Evolutionary conservation across 1,139 yeast species (phyloP).

Genomic region (Suhomyces ambrosiae): DNA sequence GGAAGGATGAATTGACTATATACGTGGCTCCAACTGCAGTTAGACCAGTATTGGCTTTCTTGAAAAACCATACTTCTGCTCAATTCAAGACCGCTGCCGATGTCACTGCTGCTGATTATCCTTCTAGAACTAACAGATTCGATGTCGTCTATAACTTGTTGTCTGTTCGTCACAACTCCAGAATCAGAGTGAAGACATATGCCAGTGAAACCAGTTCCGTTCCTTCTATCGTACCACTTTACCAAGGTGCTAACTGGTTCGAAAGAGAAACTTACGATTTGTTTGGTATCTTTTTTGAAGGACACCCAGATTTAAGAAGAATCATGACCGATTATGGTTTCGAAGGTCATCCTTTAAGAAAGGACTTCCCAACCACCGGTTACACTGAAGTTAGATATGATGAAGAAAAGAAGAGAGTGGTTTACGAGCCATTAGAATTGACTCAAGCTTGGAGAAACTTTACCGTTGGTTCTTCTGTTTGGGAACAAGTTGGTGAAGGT

Average conservation of each 20-base stretch:
- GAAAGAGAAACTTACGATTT: slow-evolving; percentile 88
- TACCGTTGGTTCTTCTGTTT: slow-evolving; percentile 82
- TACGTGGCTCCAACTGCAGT: slow-evolving; percentile 78
- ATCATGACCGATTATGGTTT: slow-evolving; percentile 92
- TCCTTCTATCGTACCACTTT: slow-evolving; percentile 72
- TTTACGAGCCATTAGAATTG: slow-evolving; percentile 86
- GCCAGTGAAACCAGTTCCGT: slow-evolving; percentile 83
- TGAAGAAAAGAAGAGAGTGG: slow-evolving; percentile 87
- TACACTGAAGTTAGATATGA: slow-evolving; percentile 89
- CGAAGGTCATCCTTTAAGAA: slow-evolving; percentile 89
- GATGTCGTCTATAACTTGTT: slow-evolving; percentile 85
- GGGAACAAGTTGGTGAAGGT: slow-evolving; percentile 94
- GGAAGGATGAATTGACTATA: slow-evolving; percentile 86
- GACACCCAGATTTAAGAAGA: slow-evolving; percentile 88
- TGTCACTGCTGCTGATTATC: slow-evolving; percentile 86
- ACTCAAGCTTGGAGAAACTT: slow-evolving; percentile 93
- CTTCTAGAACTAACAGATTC: slow-evolving; percentile 79
- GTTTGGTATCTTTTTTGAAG: slow-evolving; percentile 84
- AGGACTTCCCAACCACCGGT: slow-evolving; percentile 92
- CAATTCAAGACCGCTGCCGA: slow-evolving; percentile 81
- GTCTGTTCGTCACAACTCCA: slow-evolving; percentile 80
- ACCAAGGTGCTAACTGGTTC: slow-evolving; percentile 85
- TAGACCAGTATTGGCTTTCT: slow-evolving; percentile 67
- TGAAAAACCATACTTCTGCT: slow-evolving; percentile 77
- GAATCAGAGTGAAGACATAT: slow-evolving; percentile 87